Conservation (phyloP, 2,329 filamentous ascomycete genomes). For the Myriosclerotinia curreyana region DNA sequence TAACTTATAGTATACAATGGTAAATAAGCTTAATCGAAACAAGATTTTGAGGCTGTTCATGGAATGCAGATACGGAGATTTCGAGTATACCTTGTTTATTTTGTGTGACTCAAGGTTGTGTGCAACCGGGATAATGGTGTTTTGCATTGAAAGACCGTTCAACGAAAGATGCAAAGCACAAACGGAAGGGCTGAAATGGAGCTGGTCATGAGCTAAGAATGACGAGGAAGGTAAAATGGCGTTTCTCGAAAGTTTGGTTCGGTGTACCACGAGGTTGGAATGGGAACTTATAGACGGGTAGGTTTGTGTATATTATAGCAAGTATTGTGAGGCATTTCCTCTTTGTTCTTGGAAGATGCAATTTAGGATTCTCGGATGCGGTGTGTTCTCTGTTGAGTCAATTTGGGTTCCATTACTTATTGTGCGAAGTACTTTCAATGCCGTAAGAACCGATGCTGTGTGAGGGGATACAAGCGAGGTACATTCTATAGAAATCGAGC, state of each 20-base stretch:
- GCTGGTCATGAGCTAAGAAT: constrained; percentile 7
- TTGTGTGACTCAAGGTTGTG: not conserved
- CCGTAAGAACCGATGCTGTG: constrained; percentile 9
- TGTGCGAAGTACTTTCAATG: not conserved
- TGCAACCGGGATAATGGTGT: not conserved
- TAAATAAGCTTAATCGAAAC: constrained; percentile 6
- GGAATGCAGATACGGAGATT: not conserved
- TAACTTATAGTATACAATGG: not conserved
- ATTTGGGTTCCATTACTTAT: not conserved
- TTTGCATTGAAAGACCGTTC: not conserved
- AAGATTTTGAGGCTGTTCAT: not conserved
- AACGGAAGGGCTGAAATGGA: not conserved
- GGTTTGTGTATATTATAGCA: not conserved
- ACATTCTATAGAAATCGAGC: constrained; percentile 10
- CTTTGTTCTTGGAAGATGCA: not conserved
- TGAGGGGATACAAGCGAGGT: not conserved
- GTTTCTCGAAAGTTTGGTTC: constrained; percentile 7
- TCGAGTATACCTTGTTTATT: not conserved
- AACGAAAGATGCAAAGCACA: not conserved
- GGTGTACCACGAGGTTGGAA: constrained; percentile 14
- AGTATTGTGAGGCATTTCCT: constrained; percentile 11
- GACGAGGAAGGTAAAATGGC: not conserved
- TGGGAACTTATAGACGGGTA: not conserved
- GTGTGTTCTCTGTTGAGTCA: not conserved
- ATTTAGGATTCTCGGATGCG: constrained; percentile 1